Base-by-base conservation (phyloP, 805 yeast species). In the Zygotorulaspora florentina region DNA sequence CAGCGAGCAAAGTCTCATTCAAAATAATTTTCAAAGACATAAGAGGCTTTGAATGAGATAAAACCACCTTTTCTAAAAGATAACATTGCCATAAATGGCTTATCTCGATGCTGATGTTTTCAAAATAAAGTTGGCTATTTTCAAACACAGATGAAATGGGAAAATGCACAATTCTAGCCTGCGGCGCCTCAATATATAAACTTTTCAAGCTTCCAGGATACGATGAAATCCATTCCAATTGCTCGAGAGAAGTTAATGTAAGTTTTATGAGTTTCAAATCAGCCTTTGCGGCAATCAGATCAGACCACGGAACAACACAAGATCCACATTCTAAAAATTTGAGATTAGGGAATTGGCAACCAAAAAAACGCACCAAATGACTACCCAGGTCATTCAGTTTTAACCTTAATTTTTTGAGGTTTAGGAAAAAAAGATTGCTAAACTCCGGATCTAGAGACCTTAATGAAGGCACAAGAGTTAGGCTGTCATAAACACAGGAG, bases 261-360 rank as follows among this genome's bases (percentile, higher is more conserved):
- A 58, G 33, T 6, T 26, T 40, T 7, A 60, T 15, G 12, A 38
- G 34, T 15, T 44, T 39, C 3, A 55, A 15, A 13, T 27, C 33
- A 3, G 42, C 39, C 16, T 46, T 45, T 1, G 53, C 38, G 1
- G 41, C 30, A 10, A 18, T 15, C 2, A 60, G 34, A 37, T 52
- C 54, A 5, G 35, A 31, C 65, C 65, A 61, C 3, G 62, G 57
- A 5, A 54, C 47, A 18, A 48, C 46, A 18, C 51, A 42, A 7
- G 52, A 41, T 16, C 48, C 55, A 34, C 52, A 45, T 35, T 49
- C 43, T 15, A 54, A 39, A 18, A 29, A 10, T 35, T 34, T 35
- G 13, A 59, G 30, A 11, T 43, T 39, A 11, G 45, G 15, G 39
- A 62, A 62, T 23, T 46, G 12, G 49, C 65, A 62, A 35, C 48